phyloP scores from a whole-genome alignment of 2,329 filamentous ascomycete species.

The Didymella lethalis region DNA sequence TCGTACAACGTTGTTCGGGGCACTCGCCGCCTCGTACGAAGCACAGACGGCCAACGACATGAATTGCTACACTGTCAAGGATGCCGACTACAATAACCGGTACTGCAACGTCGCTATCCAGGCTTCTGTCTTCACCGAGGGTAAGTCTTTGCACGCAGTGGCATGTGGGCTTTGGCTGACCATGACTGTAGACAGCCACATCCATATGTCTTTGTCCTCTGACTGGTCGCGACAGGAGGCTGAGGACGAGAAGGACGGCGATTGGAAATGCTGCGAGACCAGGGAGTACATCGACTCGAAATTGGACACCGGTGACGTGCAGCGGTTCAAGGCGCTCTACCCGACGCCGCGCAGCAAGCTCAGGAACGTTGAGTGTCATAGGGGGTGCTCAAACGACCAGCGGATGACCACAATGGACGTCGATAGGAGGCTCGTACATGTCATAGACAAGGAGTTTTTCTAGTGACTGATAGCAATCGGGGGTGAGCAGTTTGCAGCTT shows the following conservation, averaged over 20 bases:
- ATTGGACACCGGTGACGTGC: neutral
- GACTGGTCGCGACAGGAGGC: neutral
- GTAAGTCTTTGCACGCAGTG: neutral
- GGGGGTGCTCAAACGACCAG: neutral
- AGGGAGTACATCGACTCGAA: slow-evolving; percentile 1
- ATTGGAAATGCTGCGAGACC: slow-evolving; percentile 6
- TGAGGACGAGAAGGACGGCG: neutral
- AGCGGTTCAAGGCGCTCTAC: slow-evolving; percentile 8
- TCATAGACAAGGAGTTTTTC: neutral
- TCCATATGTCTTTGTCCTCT: neutral
- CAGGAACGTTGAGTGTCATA: slow-evolving; percentile 1
- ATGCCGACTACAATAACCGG: neutral
- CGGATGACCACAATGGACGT: neutral
- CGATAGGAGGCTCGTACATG: neutral
- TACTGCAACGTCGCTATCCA: slow-evolving; percentile 1
- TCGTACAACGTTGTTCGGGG: slow-evolving; percentile 2
- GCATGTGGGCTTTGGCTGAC: neutral
- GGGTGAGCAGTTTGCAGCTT: neutral
- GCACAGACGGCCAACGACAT: neutral
- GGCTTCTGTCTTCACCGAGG: neutral
- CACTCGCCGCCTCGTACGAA: slow-evolving; percentile 5
- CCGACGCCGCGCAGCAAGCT: neutral
- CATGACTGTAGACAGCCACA: neutral
- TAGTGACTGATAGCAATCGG: neutral
- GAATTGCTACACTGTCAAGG: slow-evolving; percentile 5